Conservation (phyloP, 2,329 filamentous ascomycete species). For the Colletotrichum sp. region DNA sequence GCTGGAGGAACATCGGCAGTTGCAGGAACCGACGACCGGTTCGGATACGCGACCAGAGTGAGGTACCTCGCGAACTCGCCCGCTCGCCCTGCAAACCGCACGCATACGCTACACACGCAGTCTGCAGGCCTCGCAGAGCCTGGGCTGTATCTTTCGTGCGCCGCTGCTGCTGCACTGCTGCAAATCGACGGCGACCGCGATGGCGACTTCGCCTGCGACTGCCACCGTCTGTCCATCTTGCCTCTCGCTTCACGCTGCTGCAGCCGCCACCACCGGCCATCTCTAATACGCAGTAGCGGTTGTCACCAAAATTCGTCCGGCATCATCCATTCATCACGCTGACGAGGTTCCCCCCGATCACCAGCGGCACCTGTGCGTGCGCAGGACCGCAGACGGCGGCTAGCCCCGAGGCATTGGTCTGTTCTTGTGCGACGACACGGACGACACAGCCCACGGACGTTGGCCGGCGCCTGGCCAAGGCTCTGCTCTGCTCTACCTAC, state of each 20-base stretch:
- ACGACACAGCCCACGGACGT: slow-evolving; percentile 12
- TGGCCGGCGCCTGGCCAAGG: slow-evolving; percentile 8
- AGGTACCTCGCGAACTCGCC: background rate
- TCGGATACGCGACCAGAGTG: background rate
- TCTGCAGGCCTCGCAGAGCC: background rate
- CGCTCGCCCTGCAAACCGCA: background rate
- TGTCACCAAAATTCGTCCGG: background rate
- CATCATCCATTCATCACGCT: background rate
- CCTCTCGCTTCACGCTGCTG: slow-evolving; percentile 17
- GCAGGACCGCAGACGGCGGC: background rate
- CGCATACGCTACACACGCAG: background rate
- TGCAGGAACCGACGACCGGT: background rate
- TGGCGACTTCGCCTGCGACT: background rate
- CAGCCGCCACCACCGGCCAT: slow-evolving; percentile 18
- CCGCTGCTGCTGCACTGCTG: background rate
- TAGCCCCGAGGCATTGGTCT: slow-evolving; percentile 8
- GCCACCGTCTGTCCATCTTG: background rate
- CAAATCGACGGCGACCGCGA: background rate
- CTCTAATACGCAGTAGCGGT: background rate
- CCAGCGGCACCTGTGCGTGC: background rate
- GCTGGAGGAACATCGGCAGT: background rate
- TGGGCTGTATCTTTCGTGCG: background rate
- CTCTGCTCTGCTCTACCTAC: background rate
- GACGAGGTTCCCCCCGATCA: background rate
- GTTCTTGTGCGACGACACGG: slow-evolving; percentile 1